Conservation (phyloP, 371 early-diverging fungal species). For the Lichtheimia ramosa region DNA sequence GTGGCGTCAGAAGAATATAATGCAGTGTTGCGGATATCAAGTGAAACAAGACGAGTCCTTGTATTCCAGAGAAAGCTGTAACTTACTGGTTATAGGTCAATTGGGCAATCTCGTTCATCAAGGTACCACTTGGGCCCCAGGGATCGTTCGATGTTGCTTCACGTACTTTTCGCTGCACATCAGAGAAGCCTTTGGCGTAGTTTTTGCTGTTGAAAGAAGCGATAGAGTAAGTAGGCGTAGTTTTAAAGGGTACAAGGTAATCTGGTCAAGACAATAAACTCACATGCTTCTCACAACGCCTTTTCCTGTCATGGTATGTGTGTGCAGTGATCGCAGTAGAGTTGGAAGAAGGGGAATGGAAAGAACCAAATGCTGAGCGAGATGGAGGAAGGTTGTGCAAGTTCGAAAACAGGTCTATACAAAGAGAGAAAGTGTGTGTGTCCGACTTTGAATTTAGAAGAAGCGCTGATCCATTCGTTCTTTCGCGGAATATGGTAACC, state of each 20-base stretch:
- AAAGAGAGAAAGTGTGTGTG: no score
- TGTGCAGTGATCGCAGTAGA: background rate
- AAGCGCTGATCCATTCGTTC: no score
- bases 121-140: slow-evolving; percentile 80
- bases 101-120: slow-evolving; percentile 90
- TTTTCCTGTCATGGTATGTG: slow-evolving; percentile 38
- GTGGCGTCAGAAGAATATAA: no score
- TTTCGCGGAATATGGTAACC: no score
- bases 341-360: background rate
- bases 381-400: background rate
- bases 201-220: slow-evolving; percentile 78
- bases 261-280: slow-evolving; percentile 9
- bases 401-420: slow-evolving; percentile 13
- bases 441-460: no score
- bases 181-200: slow-evolving; percentile 93
- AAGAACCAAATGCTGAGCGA: slow-evolving; percentile 1
- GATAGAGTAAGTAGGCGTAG: background rate
- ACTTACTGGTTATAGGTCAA: slow-evolving; percentile 85
- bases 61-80: background rate
- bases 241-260: background rate
- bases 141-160: slow-evolving; percentile 94
- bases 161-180: slow-evolving; percentile 93
- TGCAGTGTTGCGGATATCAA: no score
- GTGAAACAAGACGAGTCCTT: background rate
- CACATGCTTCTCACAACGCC: slow-evolving; percentile 52